Base-by-base conservation (phyloP, 1,139 yeast species). In the Debaryomyces fabryi region DNA sequence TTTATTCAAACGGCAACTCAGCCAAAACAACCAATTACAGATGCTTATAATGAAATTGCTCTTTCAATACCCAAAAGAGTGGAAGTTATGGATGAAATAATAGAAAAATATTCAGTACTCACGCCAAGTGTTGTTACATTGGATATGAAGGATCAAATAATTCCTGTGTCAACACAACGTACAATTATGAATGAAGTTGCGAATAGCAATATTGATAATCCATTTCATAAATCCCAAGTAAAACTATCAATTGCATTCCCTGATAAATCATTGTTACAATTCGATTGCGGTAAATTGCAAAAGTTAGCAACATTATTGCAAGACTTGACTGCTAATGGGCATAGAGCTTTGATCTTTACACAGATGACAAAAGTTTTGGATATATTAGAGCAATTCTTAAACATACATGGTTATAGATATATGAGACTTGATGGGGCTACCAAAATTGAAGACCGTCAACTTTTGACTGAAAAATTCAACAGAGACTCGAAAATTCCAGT, bases 341-440 rank as follows among this genome's bases (percentile, higher is more conserved):
- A 95, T 62, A 76, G 99, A 49, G 98, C 96, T 1, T 78, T 95
- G 55, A 93, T 95, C 50, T 95, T 95, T 71, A 95, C 99, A 0
- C 99, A 95, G 66, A 95, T 95, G 99, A 93, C 99, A 2, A 88
- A 89, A 61, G 98, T 95, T 15, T 75, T 95, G 65, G 99, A 95
- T 69, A 85, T 95, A 44, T 70, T 95, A 51, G 99, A 95, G 62
- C 96, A 89, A 62, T 95, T 95, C 63, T 74, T 95, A 65, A 95
- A 93, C 65, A 88, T 91, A 57, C 96, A 92, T 69, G 99, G 99
- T 6, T 89, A 91, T 64, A 76, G 96, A 47, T 95, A 95, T 64
- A 81, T 93, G 89, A 82, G 99, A 63, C 76, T 95, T 52, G 99
- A 95, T 67, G 99, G 99, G 56, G 92, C 99, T 1, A 95, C 99